Percentiles rank a stretch among this genome's conserved stretches.
phyloP scores from a whole-genome alignment of 2,329 filamentous ascomycete species.

The Colletotrichum sublineola region DNA sequence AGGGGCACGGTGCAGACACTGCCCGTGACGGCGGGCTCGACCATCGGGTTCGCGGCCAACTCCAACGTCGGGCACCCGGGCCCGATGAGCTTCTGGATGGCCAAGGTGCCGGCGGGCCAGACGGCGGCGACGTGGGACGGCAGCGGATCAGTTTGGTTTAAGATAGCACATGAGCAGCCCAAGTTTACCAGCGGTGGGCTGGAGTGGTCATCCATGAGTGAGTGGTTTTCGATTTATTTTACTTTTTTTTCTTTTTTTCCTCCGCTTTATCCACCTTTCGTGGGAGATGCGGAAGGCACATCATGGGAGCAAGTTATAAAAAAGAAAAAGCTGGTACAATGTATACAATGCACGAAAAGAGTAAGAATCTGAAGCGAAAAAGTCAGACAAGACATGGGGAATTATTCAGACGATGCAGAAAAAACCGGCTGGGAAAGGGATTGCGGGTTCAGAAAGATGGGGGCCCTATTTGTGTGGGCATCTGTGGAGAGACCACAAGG shows the following conservation, averaged over 20 bases:
- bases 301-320: not conserved
- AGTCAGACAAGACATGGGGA: not conserved
- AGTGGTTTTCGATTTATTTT: constrained; percentile 33
- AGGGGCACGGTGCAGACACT: constrained; percentile 29
- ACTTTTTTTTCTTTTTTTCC: not conserved
- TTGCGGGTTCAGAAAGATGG: constrained; percentile 23
- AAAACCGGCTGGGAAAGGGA: not conserved
- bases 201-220: constrained; percentile 56
- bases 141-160: constrained; percentile 54
- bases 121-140: constrained; percentile 51
- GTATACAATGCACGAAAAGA: not conserved
- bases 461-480: not conserved
- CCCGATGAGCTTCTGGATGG: constrained; percentile 54
- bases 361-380: not conserved
- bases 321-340: not conserved
- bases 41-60: constrained; percentile 54
- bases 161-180: constrained; percentile 54
- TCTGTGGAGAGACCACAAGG: constrained; percentile 27
- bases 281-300: not conserved
- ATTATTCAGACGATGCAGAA: not conserved
- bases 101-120: constrained; percentile 52
- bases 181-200: constrained; percentile 52
- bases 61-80: constrained; percentile 55
- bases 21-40: constrained; percentile 45
- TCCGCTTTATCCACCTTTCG: rapidly evolving